Base-by-base conservation (phyloP, 257 asterid genomes). In the Fraxinus americana region DNA sequence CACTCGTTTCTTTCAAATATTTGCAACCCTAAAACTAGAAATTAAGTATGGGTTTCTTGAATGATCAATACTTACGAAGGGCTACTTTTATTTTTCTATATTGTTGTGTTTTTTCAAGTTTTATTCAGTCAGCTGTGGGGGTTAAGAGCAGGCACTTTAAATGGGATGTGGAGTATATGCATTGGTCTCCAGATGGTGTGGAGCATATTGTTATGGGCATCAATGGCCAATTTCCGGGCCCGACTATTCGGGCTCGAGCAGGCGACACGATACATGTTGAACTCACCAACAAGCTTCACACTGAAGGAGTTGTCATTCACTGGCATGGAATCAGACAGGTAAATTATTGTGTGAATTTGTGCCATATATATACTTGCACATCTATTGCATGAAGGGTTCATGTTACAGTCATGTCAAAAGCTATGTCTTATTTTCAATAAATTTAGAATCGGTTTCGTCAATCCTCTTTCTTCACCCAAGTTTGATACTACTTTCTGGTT, bases 311-410 rank as follows among this genome's bases (percentile, higher is more conserved):
- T 67, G 94, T 87, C 71, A 91, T 92, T 77, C 98, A 92, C 74
- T 94, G 97, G 97, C 98, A 93, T 83, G 98, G 98, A 34, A 89
- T 93, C 29, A 65, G 91, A 85, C 98, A 93, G 94, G 97, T 93
- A 7, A 14, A 14, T 10, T 41, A 1, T 0, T 45, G 54, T 45
- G 5, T 74, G 82, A n/a, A n/a, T n/a, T n/a, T n/a, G n/a, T n/a
- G n/a, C n/a, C n/a, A n/a, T n/a, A n/a, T n/a, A n/a, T n/a, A n/a
- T n/a, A n/a, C n/a, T n/a, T n/a, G n/a, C n/a, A n/a, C n/a, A n/a
- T n/a, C n/a, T n/a, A n/a, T n/a, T n/a, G n/a, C n/a, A n/a, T n/a
- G n/a, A n/a, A n/a, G n/a, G n/a, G n/a, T n/a, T n/a, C n/a, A n/a
- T n/a, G n/a, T n/a, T 27, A 1, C 1, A 1, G 79, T 48, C n/a